Percentiles rank a stretch among this genome's conserved stretches.
These are phyloP conservation scores for Pseudonitzschia multiseries DNA, from an alignment of 108 stramenopile species.

Conservation along the genomic window DNA sequence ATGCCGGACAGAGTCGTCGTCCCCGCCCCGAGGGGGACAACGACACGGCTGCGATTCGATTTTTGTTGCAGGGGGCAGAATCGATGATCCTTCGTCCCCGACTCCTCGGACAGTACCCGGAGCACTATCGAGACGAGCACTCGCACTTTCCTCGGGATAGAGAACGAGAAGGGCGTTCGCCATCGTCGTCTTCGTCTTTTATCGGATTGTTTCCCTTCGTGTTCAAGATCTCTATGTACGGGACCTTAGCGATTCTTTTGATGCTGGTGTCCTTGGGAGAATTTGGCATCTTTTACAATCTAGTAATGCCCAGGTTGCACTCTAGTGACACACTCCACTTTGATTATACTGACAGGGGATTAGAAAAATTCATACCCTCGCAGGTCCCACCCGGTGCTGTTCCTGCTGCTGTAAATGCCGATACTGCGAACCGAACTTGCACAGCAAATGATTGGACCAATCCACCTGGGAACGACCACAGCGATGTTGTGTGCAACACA, in stretches of 20 bases:
- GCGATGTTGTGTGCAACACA: background rate
- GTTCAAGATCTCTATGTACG: background rate
- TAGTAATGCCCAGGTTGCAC: slow-evolving; percentile 37
- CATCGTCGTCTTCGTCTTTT: background rate
- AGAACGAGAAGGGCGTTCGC: background rate
- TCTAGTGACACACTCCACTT: slow-evolving; percentile 33
- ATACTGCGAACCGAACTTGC: background rate
- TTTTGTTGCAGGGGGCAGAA: slow-evolving; percentile 12
- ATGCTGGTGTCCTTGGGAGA: background rate
- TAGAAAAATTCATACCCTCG: background rate
- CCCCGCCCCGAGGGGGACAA: background rate
- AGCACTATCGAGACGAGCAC: background rate
- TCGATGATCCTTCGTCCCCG: background rate
- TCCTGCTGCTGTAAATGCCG: background rate
- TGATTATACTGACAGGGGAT: slow-evolving; percentile 36
- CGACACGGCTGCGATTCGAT: slow-evolving; percentile 5
- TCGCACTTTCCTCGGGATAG: background rate
- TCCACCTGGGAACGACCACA: background rate
- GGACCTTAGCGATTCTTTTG: background rate
- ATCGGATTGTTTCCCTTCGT: slow-evolving; percentile 13
- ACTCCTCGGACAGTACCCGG: background rate
- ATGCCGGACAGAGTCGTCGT: background rate
- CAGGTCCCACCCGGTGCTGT: background rate
- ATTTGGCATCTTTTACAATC: slow-evolving; percentile 29
- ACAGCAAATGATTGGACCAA: background rate